A percentile compares a stretch with the other conserved stretches of the same genome.
phyloP scores from a whole-genome alignment of 78 protist genomes.

The Polysphondylium violaceum region DNA sequence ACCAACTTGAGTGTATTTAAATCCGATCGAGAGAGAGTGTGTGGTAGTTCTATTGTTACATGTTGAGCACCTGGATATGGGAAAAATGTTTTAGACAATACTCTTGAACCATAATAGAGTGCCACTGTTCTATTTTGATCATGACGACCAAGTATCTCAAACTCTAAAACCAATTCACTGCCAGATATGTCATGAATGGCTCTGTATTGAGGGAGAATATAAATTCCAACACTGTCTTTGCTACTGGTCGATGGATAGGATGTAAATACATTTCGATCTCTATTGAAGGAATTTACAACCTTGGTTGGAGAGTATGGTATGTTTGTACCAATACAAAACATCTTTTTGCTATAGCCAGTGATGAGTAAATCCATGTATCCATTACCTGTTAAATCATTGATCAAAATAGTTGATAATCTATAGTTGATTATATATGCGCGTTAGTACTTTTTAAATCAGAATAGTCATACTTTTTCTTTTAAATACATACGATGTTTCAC shows the following conservation, averaged over 20 bases:
- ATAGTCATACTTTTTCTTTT: neutral
- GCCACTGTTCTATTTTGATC: neutral
- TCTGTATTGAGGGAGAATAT: constrained; percentile 27
- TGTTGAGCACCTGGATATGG: constrained; percentile 2
- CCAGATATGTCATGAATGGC: constrained; percentile 74
- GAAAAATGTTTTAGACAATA: neutral
- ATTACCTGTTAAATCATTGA: constrained; percentile 88
- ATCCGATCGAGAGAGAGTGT: neutral
- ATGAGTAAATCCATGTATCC: constrained; percentile 90
- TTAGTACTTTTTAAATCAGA: neutral
- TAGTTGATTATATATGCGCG: neutral
- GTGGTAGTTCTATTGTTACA: neutral
- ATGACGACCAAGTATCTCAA: constrained; percentile 47
- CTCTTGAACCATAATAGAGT: constrained; percentile 7
- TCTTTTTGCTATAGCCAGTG: constrained; percentile 79
- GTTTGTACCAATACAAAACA: constrained; percentile 61
- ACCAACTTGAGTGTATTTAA: neutral
- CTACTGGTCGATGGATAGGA: constrained; percentile 3
- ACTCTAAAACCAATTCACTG: constrained; percentile 60
- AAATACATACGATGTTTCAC: constrained; percentile 72
- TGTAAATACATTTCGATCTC: constrained; percentile 66
- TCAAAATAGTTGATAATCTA: constrained; percentile 73
- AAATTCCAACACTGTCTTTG: constrained; percentile 44
- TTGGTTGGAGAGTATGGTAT: constrained; percentile 83
- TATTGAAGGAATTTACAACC: constrained; percentile 13